Evolutionary conservation across 306 rosid genomes (phyloP).

Genomic region (Cicer chorassanicum): DNA sequence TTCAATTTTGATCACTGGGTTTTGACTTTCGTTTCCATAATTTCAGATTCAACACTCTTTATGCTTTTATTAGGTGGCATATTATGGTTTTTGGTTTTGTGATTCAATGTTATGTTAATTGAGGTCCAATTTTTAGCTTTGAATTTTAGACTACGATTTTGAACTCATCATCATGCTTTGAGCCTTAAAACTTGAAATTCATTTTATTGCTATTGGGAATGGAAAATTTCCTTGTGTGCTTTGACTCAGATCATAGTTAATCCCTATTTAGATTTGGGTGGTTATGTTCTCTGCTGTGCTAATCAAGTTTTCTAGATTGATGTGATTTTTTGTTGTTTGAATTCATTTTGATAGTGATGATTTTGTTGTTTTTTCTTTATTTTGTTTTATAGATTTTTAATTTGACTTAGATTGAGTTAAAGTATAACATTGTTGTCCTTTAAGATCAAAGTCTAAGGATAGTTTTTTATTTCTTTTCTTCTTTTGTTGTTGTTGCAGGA

Average conservation of each 20-base stretch:
- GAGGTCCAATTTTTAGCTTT: constrained; percentile 33
- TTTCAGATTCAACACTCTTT: constrained; percentile 39
- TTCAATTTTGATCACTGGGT: constrained; percentile 47
- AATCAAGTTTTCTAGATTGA: too few relatives aligned
- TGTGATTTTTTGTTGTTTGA: constrained; percentile 2
- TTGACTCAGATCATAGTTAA: constrained; percentile 37
- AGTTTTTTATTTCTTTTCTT: not conserved
- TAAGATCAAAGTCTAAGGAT: constrained; percentile 36
- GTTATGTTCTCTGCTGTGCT: not conserved
- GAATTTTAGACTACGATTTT: constrained; percentile 19
- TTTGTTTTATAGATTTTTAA: constrained; percentile 21
- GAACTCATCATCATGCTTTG: constrained; percentile 32
- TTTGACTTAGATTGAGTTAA: constrained; percentile 28
- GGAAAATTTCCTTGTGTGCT: not conserved
- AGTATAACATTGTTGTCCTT: constrained; percentile 26
- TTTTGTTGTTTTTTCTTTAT: not conserved
- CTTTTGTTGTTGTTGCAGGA: constrained; percentile 58
- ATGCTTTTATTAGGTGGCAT: constrained; percentile 13
- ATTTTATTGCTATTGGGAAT: constrained; percentile 7
- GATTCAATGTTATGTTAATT: not conserved
- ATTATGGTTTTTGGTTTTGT: not conserved
- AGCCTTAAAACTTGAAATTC: constrained; percentile 28
- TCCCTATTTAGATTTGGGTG: constrained; percentile 39
- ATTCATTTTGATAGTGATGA: constrained; percentile 21
- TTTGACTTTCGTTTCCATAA: not conserved